Base-by-base conservation (phyloP, 1,284 basidiomycete species). In the Cutaneotrichosporon dermatis region DNA sequence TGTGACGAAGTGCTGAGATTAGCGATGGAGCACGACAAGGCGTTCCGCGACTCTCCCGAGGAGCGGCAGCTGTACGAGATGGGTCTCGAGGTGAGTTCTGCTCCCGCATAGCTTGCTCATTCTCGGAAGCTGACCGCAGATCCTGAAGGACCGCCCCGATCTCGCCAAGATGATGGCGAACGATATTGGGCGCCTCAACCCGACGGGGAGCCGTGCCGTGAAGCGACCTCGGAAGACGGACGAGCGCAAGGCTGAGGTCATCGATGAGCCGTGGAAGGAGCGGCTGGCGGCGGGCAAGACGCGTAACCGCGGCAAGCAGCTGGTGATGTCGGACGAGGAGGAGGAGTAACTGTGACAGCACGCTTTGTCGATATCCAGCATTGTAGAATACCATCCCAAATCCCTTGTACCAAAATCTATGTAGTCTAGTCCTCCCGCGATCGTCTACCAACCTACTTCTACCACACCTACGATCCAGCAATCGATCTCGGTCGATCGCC, bases 51-150 rank as follows among this genome's bases (percentile, higher is more conserved):
- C 48, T 75, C 73, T 1, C 63, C 67, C 0, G 71, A 73, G 46
- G 75, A 76, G 56, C 52, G 68, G 12, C 51, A 63, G 16, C 69
- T 75, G 6, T 76, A 66, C 51, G 71, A 71, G 58, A 66, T 69
- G n/a, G 75, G 75, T 2, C 57, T 76, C 2, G 53, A 70, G 63
- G 73, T 75, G 34, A 4, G 54, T 39, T 45, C 13, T 3, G 10
- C 25, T 25, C 4, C 43, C 8, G 2, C 39, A 9, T 2, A 40
- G 39, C 39, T 39, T 6, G 6, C 11, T 6, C 37, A 39, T 6
- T 10, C 13, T 35, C 15, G 15, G 25, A 3, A 34, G 40, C 42
- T 54, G 11, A 51, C 52, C 4, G 33, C 35, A 73, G 69, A 58
- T 72, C 9, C 61, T 72, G 9, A 59, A 54, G 11, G 46, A 60